phyloP scores from a whole-genome alignment of 495 filamentous ascomycete species.

The Penicillium taxi region DNA sequence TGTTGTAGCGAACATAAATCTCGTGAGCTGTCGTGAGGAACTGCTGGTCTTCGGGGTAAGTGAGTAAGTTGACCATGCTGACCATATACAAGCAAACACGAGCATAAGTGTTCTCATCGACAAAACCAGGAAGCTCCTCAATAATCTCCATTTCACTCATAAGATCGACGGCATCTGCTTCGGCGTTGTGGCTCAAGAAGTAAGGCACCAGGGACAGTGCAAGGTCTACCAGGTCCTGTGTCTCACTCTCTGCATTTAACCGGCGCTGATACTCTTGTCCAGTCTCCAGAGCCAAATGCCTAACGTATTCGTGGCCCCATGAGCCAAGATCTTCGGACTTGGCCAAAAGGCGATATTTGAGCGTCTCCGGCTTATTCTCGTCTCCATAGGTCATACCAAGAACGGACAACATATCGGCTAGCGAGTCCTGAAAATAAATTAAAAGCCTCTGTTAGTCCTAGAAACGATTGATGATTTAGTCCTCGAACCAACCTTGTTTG shows the following conservation, averaged over 20 bases:
- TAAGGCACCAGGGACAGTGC: slow-evolving; percentile 80
- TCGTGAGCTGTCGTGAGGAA: slow-evolving; percentile 85
- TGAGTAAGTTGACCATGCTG: slow-evolving; percentile 96
- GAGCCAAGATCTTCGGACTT: slow-evolving; percentile 88
- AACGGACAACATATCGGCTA: slow-evolving; percentile 94
- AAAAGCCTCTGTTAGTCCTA: too few species aligned
- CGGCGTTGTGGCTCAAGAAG: slow-evolving; percentile 93
- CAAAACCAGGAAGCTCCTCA: slow-evolving; percentile 75
- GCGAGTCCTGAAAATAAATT: slow-evolving; percentile 47
- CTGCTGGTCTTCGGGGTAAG: slow-evolving; percentile 91
- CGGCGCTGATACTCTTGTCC: slow-evolving; percentile 86
- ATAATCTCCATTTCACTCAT: slow-evolving; percentile 97
- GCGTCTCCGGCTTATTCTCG: slow-evolving; percentile 86
- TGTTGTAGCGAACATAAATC: slow-evolving; percentile 87
- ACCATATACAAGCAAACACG: slow-evolving; percentile 97
- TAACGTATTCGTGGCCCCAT: slow-evolving; percentile 98
- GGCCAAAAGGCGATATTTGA: slow-evolving; percentile 87
- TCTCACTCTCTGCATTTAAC: slow-evolving; percentile 53
- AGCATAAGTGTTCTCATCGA: slow-evolving; percentile 90
- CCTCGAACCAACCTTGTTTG: slow-evolving; percentile 58
- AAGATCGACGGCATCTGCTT: slow-evolving; percentile 95
- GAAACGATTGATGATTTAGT: not conserved
- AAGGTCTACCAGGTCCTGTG: slow-evolving; percentile 71
- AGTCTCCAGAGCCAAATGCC: slow-evolving; percentile 91
- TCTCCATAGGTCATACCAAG: slow-evolving; percentile 99